These are phyloP conservation scores for Durusdinium trenchii DNA, from an alignment of 73 alveolate genomes.

Conservation along the genomic window DNA sequence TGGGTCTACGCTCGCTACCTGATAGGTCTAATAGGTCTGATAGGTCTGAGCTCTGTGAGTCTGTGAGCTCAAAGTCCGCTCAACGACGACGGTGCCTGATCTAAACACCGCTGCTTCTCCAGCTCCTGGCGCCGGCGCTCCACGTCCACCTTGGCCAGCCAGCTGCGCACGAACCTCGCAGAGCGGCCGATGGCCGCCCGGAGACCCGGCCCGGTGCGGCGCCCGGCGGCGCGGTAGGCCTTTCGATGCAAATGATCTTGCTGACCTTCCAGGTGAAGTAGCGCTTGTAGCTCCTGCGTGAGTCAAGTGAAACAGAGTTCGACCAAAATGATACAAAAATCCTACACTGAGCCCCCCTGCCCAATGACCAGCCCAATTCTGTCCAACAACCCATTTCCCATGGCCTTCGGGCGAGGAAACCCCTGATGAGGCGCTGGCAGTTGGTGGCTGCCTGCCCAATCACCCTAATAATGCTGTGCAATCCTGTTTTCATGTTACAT, in stretches of 20 bases:
- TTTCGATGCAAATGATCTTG: constrained; percentile 59
- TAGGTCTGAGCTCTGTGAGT: too few relatives aligned
- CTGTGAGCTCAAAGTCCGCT: too few relatives aligned
- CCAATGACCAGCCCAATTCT: not conserved
- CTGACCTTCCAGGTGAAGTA: constrained; percentile 49
- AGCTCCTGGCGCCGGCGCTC: constrained; percentile 17
- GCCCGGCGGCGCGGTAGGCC: too few relatives aligned
- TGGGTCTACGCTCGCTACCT: too few relatives aligned
- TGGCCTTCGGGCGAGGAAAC: constrained; percentile 30
- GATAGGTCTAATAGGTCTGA: too few relatives aligned
- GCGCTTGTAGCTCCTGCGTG: constrained; percentile 41
- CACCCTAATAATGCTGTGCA: too few relatives aligned
- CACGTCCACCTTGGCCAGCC: constrained; percentile 78
- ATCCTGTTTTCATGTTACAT: too few relatives aligned
- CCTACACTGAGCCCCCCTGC: too few relatives aligned
- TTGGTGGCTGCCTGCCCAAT: constrained; percentile 35
- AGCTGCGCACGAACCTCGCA: constrained; percentile 63
- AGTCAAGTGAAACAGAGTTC: not conserved
- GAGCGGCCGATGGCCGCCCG: too few relatives aligned
- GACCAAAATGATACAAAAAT: too few relatives aligned
- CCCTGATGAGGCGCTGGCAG: constrained; percentile 39
- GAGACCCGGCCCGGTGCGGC: too few relatives aligned
- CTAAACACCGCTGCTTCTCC: constrained; percentile 27
- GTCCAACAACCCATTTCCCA: not conserved
- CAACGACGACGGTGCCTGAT: constrained; percentile 15